Evolutionary conservation across 306 rosid species (phyloP).

Genomic region (Begonia masoniana): DNA sequence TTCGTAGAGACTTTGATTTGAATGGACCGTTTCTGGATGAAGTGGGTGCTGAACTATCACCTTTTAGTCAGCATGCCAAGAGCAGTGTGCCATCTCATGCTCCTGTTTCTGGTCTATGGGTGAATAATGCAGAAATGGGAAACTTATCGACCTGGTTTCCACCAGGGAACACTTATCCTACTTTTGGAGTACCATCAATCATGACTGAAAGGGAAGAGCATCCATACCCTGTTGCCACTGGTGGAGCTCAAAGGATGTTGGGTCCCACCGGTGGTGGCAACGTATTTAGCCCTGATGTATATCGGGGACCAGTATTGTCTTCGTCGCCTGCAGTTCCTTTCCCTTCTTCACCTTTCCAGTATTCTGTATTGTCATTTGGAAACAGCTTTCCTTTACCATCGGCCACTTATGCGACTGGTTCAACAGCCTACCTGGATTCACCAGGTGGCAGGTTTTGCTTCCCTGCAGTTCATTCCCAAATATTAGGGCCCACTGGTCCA

Average conservation of each 20-base stretch:
- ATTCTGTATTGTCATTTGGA: constrained; percentile 52
- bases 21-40: constrained; percentile 63
- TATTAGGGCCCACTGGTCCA: constrained; percentile 39
- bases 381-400: constrained; percentile 46
- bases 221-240: constrained; percentile 46
- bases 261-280: constrained; percentile 35
- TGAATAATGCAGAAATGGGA: constrained; percentile 41
- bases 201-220: constrained; percentile 46
- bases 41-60: constrained; percentile 20
- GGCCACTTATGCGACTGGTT: constrained; percentile 31
- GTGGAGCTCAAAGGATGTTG: constrained; percentile 44
- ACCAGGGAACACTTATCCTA: constrained; percentile 48
- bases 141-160: constrained; percentile 52
- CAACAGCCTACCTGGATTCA: constrained; percentile 42
- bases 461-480: constrained; percentile 42
- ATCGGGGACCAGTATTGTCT: constrained; percentile 42
- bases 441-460: constrained; percentile 44
- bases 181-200: constrained; percentile 44
- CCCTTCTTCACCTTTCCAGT: constrained; percentile 38
- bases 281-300: constrained; percentile 39
- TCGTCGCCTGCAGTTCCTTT: constrained; percentile 52
- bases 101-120: constrained; percentile 35
- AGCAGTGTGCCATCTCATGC: constrained; percentile 31
- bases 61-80: constrained; percentile 24
- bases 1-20: constrained; percentile 53